phyloP scores from a whole-genome alignment of 129 eudicot species.

The Flaveria ramosissima region DNA sequence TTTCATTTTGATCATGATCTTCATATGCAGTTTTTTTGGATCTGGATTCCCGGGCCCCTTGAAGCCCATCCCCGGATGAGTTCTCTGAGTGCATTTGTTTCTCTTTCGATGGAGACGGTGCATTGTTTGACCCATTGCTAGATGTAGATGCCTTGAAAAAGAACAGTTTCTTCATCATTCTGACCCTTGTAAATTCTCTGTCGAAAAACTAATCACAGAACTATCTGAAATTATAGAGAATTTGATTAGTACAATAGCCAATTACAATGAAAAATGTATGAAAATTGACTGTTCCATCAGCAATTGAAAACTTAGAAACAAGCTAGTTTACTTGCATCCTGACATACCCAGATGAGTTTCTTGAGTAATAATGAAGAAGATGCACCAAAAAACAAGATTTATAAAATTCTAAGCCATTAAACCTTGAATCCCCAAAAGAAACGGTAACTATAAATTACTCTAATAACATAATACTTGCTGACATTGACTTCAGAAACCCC shows the following conservation, averaged over 20 bases:
- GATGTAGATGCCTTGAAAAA: conserved; percentile 76
- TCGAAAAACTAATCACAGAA: conserved; percentile 18
- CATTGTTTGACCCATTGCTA: conserved; percentile 37
- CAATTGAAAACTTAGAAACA: conserved; percentile 6
- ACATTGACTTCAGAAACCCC: conserved; percentile 42
- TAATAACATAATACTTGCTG: conserved; percentile 16
- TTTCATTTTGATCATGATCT: conserved; percentile 37
- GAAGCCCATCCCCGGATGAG: conserved; percentile 43
- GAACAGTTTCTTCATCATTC: conserved; percentile 80
- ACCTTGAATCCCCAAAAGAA: conserved; percentile 14
- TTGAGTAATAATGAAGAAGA: too few species aligned
- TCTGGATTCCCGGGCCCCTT: conserved; percentile 38
- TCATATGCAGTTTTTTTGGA: conserved; percentile 46
- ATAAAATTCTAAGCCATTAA: not conserved
- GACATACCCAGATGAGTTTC: too few species aligned
- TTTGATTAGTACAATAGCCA: conserved; percentile 2
- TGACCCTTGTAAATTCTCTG: conserved; percentile 20
- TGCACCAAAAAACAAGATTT: conserved; percentile 4
- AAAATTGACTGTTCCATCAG: conserved; percentile 14
- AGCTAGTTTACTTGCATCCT: too few species aligned
- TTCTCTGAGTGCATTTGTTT: conserved; percentile 53
- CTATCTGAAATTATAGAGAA: conserved; percentile 21
- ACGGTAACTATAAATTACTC: conserved; percentile 19
- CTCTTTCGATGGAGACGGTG: conserved; percentile 49
- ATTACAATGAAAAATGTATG: conserved; percentile 14